Evolutionary conservation across 176 grass and related monocot genomes (phyloP), one percentile per base, ranked within the genome.

Genomic region (Hordeum marinum): DNA sequence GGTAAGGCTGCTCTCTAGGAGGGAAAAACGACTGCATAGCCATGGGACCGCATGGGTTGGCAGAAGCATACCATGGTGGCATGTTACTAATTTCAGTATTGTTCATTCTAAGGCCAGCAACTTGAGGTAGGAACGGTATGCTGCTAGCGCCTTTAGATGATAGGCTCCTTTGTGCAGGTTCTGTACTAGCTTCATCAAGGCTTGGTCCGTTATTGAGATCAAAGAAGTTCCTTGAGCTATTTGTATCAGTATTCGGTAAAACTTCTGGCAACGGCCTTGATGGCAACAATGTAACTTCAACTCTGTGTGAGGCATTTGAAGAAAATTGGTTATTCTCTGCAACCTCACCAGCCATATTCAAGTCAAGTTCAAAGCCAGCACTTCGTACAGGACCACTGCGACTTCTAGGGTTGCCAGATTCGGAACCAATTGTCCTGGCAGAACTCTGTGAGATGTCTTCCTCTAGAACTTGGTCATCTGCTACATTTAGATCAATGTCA

Each of bases 401-500:
- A 77, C 81, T 79, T 76, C 63, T 86, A 12, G 58, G 71, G 41
- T 80, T 80, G 42, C 80, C 81, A 64, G 78, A 86, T 80, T 83
- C 89, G 86, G 85, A 91, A 29, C 84, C 87, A 27, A 75, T 88
- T 66, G 92, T 92, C 57, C 84, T 78, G 75, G 75, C 81, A 89
- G 88, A 84, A 80, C 77, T 81, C 37, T 82, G 84, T 60, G 81
- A 90, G 8, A 86, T 36, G 65, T 79, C 83, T 71, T 93, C 90
- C 59, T 94, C 84, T 9, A 88, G 80, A 86, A 84, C 59, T 83
- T 87, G 85, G 46, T 94, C 95, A 81, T 91, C 92, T 84, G 90
- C 83, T 34, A 97, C 65, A 91, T 97, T 97, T 61, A 97, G 83
- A 83, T 97, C 95, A 68, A 97, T 91, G 72, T 94, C 90, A 35